Conservation (phyloP, 75 land plant genomes). For the Picea sitchensis region DNA sequence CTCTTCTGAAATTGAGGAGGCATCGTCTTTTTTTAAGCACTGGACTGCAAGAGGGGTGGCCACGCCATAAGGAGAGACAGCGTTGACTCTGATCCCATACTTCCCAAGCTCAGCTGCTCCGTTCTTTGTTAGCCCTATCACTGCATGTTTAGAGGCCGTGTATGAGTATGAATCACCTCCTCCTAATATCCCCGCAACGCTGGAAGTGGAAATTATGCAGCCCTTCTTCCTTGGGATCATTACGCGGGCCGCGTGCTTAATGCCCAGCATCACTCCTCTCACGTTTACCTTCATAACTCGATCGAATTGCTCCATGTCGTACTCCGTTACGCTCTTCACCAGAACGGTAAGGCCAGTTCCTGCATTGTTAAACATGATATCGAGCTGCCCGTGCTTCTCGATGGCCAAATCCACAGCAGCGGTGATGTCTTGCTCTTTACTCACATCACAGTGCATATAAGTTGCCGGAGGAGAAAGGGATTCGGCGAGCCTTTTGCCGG, state of each 20-base stretch:
- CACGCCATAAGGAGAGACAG: not conserved
- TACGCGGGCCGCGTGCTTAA: slow-evolving; percentile 55
- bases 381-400: slow-evolving; percentile 18
- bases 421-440: slow-evolving; percentile 26
- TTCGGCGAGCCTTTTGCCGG: slow-evolving; percentile 15
- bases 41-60: not conserved
- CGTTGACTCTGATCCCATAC: not conserved
- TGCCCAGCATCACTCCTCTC: slow-evolving; percentile 37
- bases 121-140: not conserved
- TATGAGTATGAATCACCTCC: not conserved
- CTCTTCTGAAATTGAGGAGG: not conserved
- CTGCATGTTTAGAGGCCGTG: not conserved
- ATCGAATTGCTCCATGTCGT: slow-evolving; percentile 41
- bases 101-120: not conserved
- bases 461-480: slow-evolving; percentile 11
- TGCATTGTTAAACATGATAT: slow-evolving; percentile 48
- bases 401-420: slow-evolving; percentile 23
- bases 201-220: not conserved
- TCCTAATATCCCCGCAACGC: not conserved
- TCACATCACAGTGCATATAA: slow-evolving; percentile 43
- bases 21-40: no score
- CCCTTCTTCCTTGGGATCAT: slow-evolving; percentile 28
- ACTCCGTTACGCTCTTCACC: slow-evolving; percentile 19
- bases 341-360: slow-evolving; percentile 29
- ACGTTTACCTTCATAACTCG: slow-evolving; percentile 45